phyloP scores from a whole-genome alignment of 2,329 filamentous ascomycete species.

The Parascedosporium putredinis region DNA sequence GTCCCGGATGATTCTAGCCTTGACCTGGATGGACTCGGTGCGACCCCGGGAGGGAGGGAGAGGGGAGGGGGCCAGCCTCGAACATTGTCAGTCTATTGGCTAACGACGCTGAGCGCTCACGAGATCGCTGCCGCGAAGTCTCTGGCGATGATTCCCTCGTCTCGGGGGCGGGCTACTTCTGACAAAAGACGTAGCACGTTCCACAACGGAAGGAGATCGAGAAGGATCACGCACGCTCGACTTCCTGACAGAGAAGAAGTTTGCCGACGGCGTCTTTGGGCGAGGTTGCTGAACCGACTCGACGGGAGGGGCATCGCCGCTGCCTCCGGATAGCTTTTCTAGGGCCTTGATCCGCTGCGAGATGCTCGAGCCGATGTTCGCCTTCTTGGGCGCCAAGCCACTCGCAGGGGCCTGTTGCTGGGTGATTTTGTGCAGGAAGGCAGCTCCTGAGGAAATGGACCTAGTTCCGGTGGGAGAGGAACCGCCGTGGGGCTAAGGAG shows the following conservation, averaged over 20 bases:
- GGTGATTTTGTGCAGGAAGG: constrained; percentile 42
- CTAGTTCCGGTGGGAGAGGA: constrained; percentile 31
- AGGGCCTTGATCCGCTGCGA: constrained; percentile 87
- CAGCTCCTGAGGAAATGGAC: constrained; percentile 47
- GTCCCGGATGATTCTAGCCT: constrained; percentile 70
- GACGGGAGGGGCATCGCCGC: constrained; percentile 16
- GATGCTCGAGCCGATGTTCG: constrained; percentile 80
- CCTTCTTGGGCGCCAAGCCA: constrained; percentile 53
- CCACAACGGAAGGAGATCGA: constrained; percentile 33
- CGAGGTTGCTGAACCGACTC: not conserved
- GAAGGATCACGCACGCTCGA: constrained; percentile 27
- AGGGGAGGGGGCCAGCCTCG: constrained; percentile 26
- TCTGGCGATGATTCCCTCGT: constrained; percentile 40
- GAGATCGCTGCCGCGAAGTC: constrained; percentile 20
- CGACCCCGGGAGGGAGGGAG: constrained; percentile 29
- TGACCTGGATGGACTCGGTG: constrained; percentile 78
- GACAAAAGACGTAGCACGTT: constrained; percentile 30
- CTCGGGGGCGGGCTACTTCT: constrained; percentile 24
- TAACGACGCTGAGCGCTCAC: constrained; percentile 42
- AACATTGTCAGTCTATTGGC: constrained; percentile 47
- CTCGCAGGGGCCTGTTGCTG: constrained; percentile 40
- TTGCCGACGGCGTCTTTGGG: constrained; percentile 34
- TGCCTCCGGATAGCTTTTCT: constrained; percentile 57
- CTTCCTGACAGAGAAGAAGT: constrained; percentile 51
- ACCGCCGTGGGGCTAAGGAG: constrained; percentile 35